phyloP scores from a whole-genome alignment of 345 rosid genomes.

The Brassica juncea region DNA sequence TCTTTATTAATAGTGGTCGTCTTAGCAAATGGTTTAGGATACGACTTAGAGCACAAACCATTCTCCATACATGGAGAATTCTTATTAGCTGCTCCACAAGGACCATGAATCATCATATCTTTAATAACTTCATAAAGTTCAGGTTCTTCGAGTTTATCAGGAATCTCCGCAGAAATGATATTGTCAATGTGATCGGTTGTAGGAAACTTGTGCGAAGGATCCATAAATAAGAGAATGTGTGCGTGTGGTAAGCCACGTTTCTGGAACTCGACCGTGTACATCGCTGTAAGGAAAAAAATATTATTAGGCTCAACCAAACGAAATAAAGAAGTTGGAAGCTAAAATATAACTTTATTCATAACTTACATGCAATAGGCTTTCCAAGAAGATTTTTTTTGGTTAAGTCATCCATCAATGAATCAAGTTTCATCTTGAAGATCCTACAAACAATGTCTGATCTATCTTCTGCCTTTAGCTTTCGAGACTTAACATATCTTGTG shows the following conservation, averaged over 20 bases:
- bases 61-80: no score
- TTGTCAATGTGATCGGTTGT: neutral
- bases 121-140: no score
- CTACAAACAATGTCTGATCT: neutral
- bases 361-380: neutral
- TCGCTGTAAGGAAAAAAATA: neutral
- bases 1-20: no score
- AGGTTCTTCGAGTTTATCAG: no score
- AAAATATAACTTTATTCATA: no score
- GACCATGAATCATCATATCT: no score
- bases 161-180: neutral
- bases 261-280: neutral
- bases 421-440: neutral
- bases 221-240: neutral
- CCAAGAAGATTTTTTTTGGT: neutral
- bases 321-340: no score
- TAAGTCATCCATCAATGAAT: neutral
- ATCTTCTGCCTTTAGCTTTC: neutral
- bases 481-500: neutral
- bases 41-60: no score
- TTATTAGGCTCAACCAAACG: neutral
- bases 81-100: no score
- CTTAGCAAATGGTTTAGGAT: no score
- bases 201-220: neutral
- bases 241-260: neutral